Evolutionary conservation across 2,329 filamentous ascomycete genomes (phyloP).

Genomic region (Pseudogymnoascus sp.): DNA sequence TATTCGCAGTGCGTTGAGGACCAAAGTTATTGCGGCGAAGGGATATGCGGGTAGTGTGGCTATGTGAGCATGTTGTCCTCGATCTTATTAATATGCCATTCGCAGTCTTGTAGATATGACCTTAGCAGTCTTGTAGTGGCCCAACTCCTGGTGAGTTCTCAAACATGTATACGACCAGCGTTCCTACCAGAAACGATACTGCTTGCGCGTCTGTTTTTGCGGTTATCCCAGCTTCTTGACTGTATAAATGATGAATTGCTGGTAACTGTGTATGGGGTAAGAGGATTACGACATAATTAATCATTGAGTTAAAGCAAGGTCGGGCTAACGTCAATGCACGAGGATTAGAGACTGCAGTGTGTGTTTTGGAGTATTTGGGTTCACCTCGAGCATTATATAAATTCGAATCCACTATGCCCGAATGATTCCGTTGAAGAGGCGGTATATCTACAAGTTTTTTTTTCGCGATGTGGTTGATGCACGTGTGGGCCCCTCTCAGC

Average conservation of each 20-base stretch:
- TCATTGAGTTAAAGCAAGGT: not conserved
- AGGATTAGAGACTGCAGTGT: not conserved
- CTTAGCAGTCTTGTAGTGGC: not conserved
- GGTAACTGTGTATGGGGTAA: not conserved
- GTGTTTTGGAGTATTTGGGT: not conserved
- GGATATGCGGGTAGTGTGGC: not conserved
- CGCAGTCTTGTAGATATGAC: not conserved
- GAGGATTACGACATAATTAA: not conserved
- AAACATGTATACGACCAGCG: no score
- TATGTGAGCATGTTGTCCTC: not conserved
- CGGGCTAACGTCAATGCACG: not conserved
- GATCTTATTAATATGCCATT: not conserved
- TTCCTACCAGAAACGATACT: no score
- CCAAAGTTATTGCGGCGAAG: constrained; percentile 21
- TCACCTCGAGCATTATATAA: not conserved
- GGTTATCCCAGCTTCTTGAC: no score
- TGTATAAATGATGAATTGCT: no score
- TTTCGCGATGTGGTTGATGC: no score
- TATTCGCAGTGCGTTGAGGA: constrained; percentile 30
- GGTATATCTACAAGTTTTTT: not conserved
- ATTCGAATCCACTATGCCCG: not conserved
- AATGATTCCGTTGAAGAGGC: not conserved
- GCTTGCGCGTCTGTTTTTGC: no score
- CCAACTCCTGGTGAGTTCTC: not conserved
- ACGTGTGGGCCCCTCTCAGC: not conserved